Conservation (phyloP, 2,329 filamentous ascomycete species). For the Gaeumannomyces tritici region DNA sequence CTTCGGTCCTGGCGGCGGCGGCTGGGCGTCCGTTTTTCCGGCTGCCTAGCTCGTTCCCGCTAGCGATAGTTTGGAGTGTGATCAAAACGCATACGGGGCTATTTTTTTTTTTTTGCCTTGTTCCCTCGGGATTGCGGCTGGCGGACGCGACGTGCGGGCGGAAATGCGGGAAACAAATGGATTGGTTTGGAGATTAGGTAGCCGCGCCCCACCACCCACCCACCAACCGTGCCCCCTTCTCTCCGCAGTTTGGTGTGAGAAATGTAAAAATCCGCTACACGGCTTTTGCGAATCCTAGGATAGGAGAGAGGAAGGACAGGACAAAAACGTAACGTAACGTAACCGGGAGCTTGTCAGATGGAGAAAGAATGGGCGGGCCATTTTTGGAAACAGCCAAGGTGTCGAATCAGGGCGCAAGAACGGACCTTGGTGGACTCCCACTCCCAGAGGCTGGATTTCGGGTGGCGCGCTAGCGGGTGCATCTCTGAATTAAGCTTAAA, state of each 20-base stretch:
- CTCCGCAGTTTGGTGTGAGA: too few relatives aligned
- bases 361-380: neutral
- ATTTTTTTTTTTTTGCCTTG: too few relatives aligned
- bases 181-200: too few relatives aligned
- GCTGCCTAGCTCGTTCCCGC: neutral
- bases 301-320: too few relatives aligned
- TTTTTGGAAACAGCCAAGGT: neutral
- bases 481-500: slow-evolving; percentile 3
- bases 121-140: too few relatives aligned
- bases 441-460: neutral
- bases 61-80: neutral
- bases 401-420: neutral
- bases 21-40: too few relatives aligned
- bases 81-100: neutral
- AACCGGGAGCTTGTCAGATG: neutral
- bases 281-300: too few relatives aligned
- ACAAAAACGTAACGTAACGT: neutral
- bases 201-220: too few relatives aligned
- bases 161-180: neutral
- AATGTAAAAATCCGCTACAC: too few relatives aligned
- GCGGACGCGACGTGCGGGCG: neutral
- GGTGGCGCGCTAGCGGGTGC: neutral
- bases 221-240: too few relatives aligned
- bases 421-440: too few relatives aligned
- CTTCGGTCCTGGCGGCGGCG: too few relatives aligned